Base-by-base conservation (phyloP, 441 rosid species). In the Brassica balearica region DNA sequence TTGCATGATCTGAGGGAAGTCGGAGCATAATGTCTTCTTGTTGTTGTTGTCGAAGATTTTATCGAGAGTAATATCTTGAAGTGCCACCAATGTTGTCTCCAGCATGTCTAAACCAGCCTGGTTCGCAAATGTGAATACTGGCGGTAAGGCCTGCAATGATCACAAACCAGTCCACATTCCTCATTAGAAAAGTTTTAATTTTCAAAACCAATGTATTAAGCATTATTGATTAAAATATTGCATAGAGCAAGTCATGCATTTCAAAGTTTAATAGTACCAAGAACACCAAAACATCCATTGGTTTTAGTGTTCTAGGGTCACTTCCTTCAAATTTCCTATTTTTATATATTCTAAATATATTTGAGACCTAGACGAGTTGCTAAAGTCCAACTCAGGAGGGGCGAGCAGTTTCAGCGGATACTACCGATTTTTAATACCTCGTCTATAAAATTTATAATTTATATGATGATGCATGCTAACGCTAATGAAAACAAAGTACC, bases 31-130 rank as follows among this genome's bases (percentile, higher is more conserved):
- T 1, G 85, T 85, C 84, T 89, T 91, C 79, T 87, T 86, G 72
- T 91, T 91, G 62, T 69, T 85, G 55, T 87, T 88, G 19, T 88
- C 92, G 10, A 88, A 88, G 43, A 90, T 86, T 74, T 88, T 90
- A 10, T 88, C 94, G n/a, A 90, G 80, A 77, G 86, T 88, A 36
- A 90, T 86, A 70, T 90, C 91, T 82, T 90, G 94, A 81, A 90
- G 90, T 1, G 93, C 83, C 10, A 88, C 87, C 81, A 90, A 79
- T 2, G 95, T 89, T 69, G 95, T 91, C 85, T 91, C 95, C 17
- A 91, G 83, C 94, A 90, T 87, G 86, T 90, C 92, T 27, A 90
- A 89, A 60, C 94, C 91, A 58, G 94, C 94, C 58, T 90, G 94
- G 76, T 90, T 90, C 27, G 92, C 85, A 76, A 90, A 90, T 15